These are phyloP conservation scores for Samsoniella hepiali DNA, from an alignment of 2,329 filamentous ascomycete species.

Conservation along the genomic window DNA sequence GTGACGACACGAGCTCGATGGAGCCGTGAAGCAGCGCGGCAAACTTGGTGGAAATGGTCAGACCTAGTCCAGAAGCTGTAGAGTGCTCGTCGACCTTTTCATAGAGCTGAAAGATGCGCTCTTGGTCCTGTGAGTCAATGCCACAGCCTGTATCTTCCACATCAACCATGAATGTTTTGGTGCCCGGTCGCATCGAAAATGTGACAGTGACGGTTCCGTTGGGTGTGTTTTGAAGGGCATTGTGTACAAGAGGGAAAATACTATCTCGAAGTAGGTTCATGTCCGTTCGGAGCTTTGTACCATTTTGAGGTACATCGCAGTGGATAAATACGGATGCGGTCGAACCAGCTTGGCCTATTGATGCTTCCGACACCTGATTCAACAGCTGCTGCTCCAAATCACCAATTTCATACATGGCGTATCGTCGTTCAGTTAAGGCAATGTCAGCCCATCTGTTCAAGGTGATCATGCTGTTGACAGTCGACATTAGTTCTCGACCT, in stretches of 20 bases:
- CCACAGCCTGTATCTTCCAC: slow-evolving; percentile 42
- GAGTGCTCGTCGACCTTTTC: slow-evolving; percentile 39
- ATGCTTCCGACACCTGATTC: neutral
- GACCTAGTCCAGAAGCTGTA: slow-evolving; percentile 39
- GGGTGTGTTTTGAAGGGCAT: neutral
- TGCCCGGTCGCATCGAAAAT: slow-evolving; percentile 30
- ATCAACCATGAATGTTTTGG: slow-evolving; percentile 35
- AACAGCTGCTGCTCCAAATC: neutral
- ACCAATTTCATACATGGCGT: slow-evolving; percentile 23
- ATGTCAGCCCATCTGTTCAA: slow-evolving; percentile 38
- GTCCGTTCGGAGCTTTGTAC: neutral
- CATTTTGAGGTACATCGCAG: neutral
- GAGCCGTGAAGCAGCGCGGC: slow-evolving; percentile 38
- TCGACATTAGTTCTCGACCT: slow-evolving; percentile 1
- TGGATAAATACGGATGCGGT: neutral
- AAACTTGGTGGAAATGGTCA: slow-evolving; percentile 41
- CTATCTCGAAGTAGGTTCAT: neutral
- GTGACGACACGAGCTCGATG: slow-evolving; percentile 36
- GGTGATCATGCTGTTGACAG: slow-evolving; percentile 43
- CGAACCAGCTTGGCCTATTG: neutral
- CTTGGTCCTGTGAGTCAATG: slow-evolving; percentile 33
- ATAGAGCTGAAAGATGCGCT: slow-evolving; percentile 42
- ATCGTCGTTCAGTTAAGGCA: slow-evolving; percentile 29
- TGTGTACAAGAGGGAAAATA: neutral
- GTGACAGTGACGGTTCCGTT: slow-evolving; percentile 25